Evolutionary conservation across 352 stramenopile species (phyloP), one percentile per base, ranked within the genome.

Genomic region (Vaucheria bursata): DNA sequence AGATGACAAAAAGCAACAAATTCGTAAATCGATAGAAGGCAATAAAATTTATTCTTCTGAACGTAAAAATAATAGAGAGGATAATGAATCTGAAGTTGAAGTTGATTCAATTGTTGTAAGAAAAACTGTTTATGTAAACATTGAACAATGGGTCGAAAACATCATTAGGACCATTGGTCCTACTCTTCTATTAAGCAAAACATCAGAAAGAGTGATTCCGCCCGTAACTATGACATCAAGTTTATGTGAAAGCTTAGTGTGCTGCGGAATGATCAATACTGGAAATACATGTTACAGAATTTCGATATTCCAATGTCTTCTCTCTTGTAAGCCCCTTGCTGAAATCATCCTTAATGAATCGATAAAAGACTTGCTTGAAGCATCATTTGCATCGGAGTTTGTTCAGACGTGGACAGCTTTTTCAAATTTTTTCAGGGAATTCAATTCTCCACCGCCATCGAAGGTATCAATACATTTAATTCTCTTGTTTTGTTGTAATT

Each of bases 211-310:
- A n/a, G n/a, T n/a, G n/a, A n/a, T n/a, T n/a, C n/a, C n/a, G n/a
- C n/a, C n/a, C n/a, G n/a, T n/a, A n/a, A n/a, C n/a, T n/a, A n/a
- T n/a, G n/a, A n/a, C n/a, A n/a, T n/a, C n/a, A n/a, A n/a, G n/a
- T n/a, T n/a, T 59, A 25, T 59, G 45, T 12, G 12, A 34, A 36
- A 52, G 37, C 5, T 39, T 81, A 3, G 52, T 75, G 72, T 71
- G 75, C 31, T 64, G 76, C 18, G 76, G 76, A 8, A 33, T 81
- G 34, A 65, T 81, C 6, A 81, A 81, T 65, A 81, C 76, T 4
- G 70, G 76, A n/a, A 81, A 81, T 34, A 81, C 67, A 39, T 81
- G 76, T 72, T 81, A 77, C 52, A 40, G 76, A 45, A 74, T 50
- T 33, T 31, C 65, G 18, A 66, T 81, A 31, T 49, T 81, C 12